Base-by-base conservation (phyloP, 2,329 filamentous ascomycete genomes). In the Purpureocillium takamizusanense region DNA sequence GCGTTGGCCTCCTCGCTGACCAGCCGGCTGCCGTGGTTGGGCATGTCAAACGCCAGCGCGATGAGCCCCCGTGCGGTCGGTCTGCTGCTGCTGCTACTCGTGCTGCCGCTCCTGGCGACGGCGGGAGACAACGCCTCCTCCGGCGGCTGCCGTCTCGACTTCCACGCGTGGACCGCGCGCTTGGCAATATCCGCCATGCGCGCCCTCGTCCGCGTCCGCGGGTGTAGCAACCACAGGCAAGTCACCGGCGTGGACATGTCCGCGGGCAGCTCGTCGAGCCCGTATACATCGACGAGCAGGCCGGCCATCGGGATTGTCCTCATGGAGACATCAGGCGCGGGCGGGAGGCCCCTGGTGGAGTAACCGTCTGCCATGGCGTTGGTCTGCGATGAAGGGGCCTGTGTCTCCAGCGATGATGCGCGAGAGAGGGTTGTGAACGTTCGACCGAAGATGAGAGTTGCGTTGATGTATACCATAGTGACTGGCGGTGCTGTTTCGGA, bases 211-310 rank as follows among this genome's bases (percentile, higher is more conserved):
- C 81, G 72, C 1, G 83, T 70, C 17, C 92, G 78, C 3, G 86
- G 86, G 55, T 97, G 88, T 14, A 95, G 75, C 11, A 97, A 78
- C 86, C 89, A 95, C n/a, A 97, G 74, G 51, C 84, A 86, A 17
- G 87, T 80, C 28, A 94, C 66, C 4, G 71, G 65, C 12, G 70
- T 61, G 14, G 66, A 60, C 7, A 67, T 56, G 30, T 49, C 54
- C 0, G 67, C 38, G 2, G 78, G 66, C 1, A 95, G 70, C 54
- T 95, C 86, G 23, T 78, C 65, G 2, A 95, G 74, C 14, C 90
- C 89, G 60, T 89, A 89, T 42, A 95, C 71, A 42, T 86, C 84
- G 36, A 83, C 78, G 9, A 84, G 69, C 38, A 95, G 77, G 34
- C 88, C 88, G 32, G 83, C 78, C 57, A 97, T 84, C 43, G 79